phyloP scores from a whole-genome alignment of 805 yeast genomes.

The Saccharomycopsis synnaedendra region DNA sequence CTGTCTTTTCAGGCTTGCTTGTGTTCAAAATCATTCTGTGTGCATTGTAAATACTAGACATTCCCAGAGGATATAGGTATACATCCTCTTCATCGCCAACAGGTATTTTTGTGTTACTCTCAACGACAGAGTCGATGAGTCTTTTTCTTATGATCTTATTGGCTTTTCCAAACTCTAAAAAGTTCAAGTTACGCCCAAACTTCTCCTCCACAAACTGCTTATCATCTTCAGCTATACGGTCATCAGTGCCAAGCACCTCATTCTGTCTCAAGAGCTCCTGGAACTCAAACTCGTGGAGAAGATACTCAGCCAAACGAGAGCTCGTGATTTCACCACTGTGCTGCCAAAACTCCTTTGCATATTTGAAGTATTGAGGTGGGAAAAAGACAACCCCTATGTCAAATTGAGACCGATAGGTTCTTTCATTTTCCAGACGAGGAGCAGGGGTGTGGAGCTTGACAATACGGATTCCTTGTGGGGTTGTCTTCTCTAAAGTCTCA shows the following conservation, averaged over 20 bases:
- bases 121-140: slow-evolving; percentile 12
- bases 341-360: slow-evolving; percentile 91
- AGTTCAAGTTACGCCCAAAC: slow-evolving; percentile 80
- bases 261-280: slow-evolving; percentile 18
- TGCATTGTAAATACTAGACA: slow-evolving; percentile 83
- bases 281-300: slow-evolving; percentile 45
- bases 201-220: slow-evolving; percentile 74
- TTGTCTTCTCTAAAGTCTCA: slow-evolving; percentile 25
- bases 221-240: slow-evolving; percentile 32
- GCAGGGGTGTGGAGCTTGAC: slow-evolving; percentile 63
- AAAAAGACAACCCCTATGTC: slow-evolving; percentile 73
- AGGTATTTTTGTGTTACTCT: slow-evolving; percentile 7
- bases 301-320: slow-evolving; percentile 80
- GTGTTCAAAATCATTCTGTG: slow-evolving; percentile 33
- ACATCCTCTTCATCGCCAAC: slow-evolving; percentile 47
- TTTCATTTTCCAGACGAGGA: slow-evolving; percentile 50
- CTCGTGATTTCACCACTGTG: slow-evolving; percentile 96
- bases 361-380: slow-evolving; percentile 41
- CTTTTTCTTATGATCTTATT: slow-evolving; percentile 63
- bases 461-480: slow-evolving; percentile 37
- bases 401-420: slow-evolving; percentile 48
- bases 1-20: slow-evolving; percentile 43
- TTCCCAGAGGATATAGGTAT: slow-evolving; percentile 79
- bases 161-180: slow-evolving; percentile 65
- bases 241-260: slow-evolving; percentile 16